A percentile compares a stretch with the other conserved stretches of the same genome.
Evolutionary conservation across 192 early-diverging fungal genomes (phyloP).

Genomic region (Coemansia sp.): DNA sequence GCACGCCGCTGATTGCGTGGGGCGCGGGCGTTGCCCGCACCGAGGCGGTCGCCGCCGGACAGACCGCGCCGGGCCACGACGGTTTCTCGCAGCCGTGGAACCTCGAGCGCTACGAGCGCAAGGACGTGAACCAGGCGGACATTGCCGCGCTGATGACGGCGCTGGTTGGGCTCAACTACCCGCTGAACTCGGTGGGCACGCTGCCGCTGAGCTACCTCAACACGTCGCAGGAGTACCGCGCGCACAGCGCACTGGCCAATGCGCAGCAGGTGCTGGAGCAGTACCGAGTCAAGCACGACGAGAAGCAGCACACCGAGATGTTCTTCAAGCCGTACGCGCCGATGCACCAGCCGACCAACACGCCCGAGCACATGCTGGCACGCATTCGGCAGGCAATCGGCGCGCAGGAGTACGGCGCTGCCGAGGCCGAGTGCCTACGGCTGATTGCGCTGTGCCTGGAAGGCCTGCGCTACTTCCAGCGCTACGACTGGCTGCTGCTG

Average conservation of each 20-base stretch:
- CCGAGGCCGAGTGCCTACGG: constrained; percentile 60
- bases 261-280: constrained; percentile 82
- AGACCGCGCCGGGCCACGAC: constrained; percentile 66
- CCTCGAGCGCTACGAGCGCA: constrained; percentile 57
- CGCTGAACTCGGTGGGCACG: constrained; percentile 91
- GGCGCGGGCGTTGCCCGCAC: constrained; percentile 77
- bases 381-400: constrained; percentile 63
- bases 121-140: constrained; percentile 91
- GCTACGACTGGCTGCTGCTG: constrained; percentile 95
- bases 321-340: constrained; percentile 74
- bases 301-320: constrained; percentile 71
- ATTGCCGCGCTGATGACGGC: constrained; percentile 94
- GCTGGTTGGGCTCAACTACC: constrained; percentile 80
- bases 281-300: constrained; percentile 80
- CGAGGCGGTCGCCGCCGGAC: constrained; percentile 26
- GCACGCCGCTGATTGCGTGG: constrained; percentile 92
- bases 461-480: constrained; percentile 93
- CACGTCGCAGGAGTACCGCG: constrained; percentile 66
- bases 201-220: constrained; percentile 79
- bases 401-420: constrained; percentile 57
- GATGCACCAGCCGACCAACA: constrained; percentile 54
- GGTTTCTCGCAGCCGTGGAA: constrained; percentile 70
- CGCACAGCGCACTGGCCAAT: constrained; percentile 73
- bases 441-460: constrained; percentile 66
- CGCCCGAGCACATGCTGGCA: constrained; percentile 52